These are phyloP conservation scores for Fraxinus sp. DNA, from an alignment of 305 asterid genomes.

Conservation along the genomic window DNA sequence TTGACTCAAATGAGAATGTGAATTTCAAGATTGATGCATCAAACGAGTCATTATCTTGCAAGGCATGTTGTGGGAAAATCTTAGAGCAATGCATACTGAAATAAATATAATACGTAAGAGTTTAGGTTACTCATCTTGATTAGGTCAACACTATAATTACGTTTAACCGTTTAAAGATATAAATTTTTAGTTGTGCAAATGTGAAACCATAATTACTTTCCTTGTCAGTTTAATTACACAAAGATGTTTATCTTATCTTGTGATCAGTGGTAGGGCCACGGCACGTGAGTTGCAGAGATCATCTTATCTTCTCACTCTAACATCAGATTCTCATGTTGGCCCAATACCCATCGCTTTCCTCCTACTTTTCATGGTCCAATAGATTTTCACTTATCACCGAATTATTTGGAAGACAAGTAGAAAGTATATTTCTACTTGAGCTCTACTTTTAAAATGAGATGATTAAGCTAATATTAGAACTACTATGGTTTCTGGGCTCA, in stretches of 20 bases:
- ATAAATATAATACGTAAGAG: neutral
- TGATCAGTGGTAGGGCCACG: conserved; percentile 19
- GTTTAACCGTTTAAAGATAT: neutral
- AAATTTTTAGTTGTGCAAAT: neutral
- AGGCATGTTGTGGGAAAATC: neutral
- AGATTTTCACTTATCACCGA: neutral
- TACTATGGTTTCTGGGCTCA: neutral
- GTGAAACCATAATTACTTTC: neutral
- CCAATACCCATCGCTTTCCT: conserved; percentile 2
- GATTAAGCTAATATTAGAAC: neutral
- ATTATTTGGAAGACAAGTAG: neutral
- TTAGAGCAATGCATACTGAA: neutral
- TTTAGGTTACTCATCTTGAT: no score
- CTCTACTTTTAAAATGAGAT: neutral
- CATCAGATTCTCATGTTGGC: conserved; percentile 17
- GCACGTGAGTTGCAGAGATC: conserved; percentile 28
- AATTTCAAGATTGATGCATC: neutral
- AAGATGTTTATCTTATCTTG: neutral
- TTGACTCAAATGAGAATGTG: neutral
- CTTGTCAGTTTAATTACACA: neutral
- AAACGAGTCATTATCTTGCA: neutral
- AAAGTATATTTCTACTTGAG: neutral
- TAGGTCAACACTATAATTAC: neutral
- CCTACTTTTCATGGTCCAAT: neutral
- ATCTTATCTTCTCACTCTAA: conserved; percentile 25